These are phyloP conservation scores for Ophiostoma himal-ulmi DNA, from an alignment of 2,329 filamentous ascomycete genomes.

Conservation along the genomic window DNA sequence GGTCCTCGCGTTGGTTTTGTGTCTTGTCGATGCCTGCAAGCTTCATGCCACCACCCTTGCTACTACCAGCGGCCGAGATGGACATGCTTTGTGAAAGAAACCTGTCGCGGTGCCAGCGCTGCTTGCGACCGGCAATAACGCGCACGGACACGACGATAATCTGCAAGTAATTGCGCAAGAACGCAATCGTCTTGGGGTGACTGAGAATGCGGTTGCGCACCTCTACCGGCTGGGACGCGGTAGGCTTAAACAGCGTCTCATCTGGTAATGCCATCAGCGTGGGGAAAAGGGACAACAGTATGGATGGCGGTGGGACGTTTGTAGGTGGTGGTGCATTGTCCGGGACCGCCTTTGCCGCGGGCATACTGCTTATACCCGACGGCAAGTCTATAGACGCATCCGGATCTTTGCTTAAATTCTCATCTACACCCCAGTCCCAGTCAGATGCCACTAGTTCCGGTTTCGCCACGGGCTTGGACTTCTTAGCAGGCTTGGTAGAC, in stretches of 20 bases:
- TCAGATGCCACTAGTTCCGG: slow-evolving; percentile 24
- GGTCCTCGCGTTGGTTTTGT: slow-evolving; percentile 75
- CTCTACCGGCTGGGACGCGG: slow-evolving; percentile 52
- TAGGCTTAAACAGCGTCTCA: slow-evolving; percentile 58
- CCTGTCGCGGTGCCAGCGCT: slow-evolving; percentile 86
- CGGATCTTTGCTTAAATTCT: slow-evolving; percentile 24
- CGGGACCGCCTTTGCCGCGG: slow-evolving; percentile 23
- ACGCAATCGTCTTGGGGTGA: slow-evolving; percentile 55
- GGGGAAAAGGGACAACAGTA: slow-evolving; percentile 72
- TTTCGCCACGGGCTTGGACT: slow-evolving; percentile 10
- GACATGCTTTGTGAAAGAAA: slow-evolving; percentile 82
- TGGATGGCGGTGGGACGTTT: slow-evolving; percentile 82
- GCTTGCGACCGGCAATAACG: slow-evolving; percentile 75
- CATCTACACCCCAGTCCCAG: slow-evolving; percentile 49
- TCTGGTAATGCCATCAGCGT: slow-evolving; percentile 62
- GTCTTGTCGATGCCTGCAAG: slow-evolving; percentile 77
- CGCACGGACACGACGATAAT: slow-evolving; percentile 65
- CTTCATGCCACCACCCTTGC: slow-evolving; percentile 80
- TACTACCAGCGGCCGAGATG: slow-evolving; percentile 61
- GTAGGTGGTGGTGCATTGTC: slow-evolving; percentile 57
- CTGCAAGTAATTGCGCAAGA: slow-evolving; percentile 58
- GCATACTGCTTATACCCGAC: slow-evolving; percentile 19
- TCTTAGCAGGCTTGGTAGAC: neutral
- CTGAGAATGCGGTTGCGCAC: slow-evolving; percentile 59
- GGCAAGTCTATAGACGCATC: slow-evolving; percentile 7